Conservation (phyloP, 257 asterid genomes). For the Echium plantagineum region DNA sequence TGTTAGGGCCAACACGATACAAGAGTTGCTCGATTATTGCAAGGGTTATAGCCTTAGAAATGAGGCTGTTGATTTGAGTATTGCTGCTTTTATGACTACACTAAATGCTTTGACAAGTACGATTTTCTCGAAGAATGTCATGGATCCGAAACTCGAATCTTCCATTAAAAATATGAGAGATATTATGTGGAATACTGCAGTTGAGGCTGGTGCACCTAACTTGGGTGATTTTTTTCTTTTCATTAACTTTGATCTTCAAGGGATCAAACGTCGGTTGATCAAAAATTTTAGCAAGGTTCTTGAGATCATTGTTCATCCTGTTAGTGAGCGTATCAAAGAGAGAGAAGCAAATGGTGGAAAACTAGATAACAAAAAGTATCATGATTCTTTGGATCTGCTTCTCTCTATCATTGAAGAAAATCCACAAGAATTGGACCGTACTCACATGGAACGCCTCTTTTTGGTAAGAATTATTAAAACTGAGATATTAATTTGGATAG, state of each 20-base stretch:
- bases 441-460: slow-evolving; percentile 58
- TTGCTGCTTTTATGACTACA: slow-evolving; percentile 18
- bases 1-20: slow-evolving; percentile 29
- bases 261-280: slow-evolving; percentile 40
- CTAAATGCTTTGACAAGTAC: slow-evolving; percentile 25
- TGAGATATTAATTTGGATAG: no score
- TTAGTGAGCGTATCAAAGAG: slow-evolving; percentile 27
- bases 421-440: slow-evolving; percentile 41
- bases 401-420: slow-evolving; percentile 19
- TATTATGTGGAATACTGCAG: slow-evolving; percentile 32
- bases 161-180: slow-evolving; percentile 52
- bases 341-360: not conserved
- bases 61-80: slow-evolving; percentile 20
- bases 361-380: not conserved
- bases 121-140: slow-evolving; percentile 32
- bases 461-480: slow-evolving; percentile 21
- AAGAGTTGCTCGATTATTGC: slow-evolving; percentile 49
- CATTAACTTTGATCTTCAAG: slow-evolving; percentile 45
- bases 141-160: slow-evolving; percentile 21
- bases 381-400: slow-evolving; percentile 26
- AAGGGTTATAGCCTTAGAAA: slow-evolving; percentile 26
- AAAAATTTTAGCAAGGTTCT: slow-evolving; percentile 21
- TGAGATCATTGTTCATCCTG: slow-evolving; percentile 22
- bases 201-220: slow-evolving; percentile 18
- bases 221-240: slow-evolving; percentile 43